Percentiles rank a stretch among this genome's conserved stretches.
These are phyloP conservation scores for Apiospora aurea DNA, from an alignment of 2,329 filamentous ascomycete genomes.

Conservation along the genomic window DNA sequence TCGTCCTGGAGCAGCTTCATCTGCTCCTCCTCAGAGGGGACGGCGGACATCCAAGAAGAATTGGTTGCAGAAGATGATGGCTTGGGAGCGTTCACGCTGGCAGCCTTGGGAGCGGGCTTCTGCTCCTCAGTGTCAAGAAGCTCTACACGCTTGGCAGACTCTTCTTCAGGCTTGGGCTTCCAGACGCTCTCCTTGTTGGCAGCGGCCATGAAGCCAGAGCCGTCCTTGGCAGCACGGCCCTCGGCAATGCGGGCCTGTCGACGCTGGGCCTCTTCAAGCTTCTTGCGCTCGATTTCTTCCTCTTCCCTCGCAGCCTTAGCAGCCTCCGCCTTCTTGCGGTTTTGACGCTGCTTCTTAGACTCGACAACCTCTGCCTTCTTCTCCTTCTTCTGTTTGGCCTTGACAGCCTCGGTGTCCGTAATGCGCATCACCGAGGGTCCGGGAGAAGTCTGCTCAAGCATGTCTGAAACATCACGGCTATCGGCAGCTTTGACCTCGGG, in stretches of 20 bases:
- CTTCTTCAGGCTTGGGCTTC: conserved; percentile 44
- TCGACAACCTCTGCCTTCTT: conserved; percentile 73
- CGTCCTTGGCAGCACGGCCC: conserved; percentile 83
- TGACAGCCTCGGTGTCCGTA: conserved; percentile 69
- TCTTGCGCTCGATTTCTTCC: conserved; percentile 79
- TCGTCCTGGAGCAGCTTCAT: conserved; percentile 63
- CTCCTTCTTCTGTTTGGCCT: conserved; percentile 68
- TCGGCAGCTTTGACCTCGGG: conserved; percentile 65
- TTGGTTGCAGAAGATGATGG: conserved; percentile 41
- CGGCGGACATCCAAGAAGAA: conserved; percentile 55
- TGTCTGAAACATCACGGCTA: conserved; percentile 81
- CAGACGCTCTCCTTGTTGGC: conserved; percentile 50
- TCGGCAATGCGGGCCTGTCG: conserved; percentile 82
- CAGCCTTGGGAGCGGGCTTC: conserved; percentile 39
- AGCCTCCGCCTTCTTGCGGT: conserved; percentile 85
- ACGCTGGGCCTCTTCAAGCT: conserved; percentile 81
- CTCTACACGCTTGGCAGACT: conserved; percentile 43
- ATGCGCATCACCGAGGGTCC: conserved; percentile 81
- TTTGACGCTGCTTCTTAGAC: conserved; percentile 95
- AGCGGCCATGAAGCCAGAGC: conserved; percentile 63
- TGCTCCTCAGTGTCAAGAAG: conserved; percentile 66
- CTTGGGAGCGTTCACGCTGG: conserved; percentile 39
- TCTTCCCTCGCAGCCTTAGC: conserved; percentile 78
- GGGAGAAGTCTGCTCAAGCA: conserved; percentile 78
- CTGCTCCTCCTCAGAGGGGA: conserved; percentile 69